phyloP scores from a whole-genome alignment of 2,329 filamentous ascomycete genomes.

The Periglandula ipomoeae region DNA sequence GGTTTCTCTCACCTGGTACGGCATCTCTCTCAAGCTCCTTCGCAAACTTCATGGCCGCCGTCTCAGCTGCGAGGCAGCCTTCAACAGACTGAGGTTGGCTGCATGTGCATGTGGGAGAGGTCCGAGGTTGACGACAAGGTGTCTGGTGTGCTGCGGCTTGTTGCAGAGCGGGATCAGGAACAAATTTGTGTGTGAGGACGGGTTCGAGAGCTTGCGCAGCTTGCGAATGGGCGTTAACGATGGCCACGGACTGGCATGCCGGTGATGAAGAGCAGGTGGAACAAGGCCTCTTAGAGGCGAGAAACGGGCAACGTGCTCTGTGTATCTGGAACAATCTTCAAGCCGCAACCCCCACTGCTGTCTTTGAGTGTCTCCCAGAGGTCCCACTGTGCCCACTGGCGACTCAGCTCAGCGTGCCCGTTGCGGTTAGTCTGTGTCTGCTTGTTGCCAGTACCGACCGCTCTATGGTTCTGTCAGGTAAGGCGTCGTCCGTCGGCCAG shows the following conservation, averaged over 20 bases:
- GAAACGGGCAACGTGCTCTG: slow-evolving; percentile 1
- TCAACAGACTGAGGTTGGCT: slow-evolving; percentile 2
- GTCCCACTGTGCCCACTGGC: too few species aligned
- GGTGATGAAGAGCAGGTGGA: slow-evolving; percentile 5
- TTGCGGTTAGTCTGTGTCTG: too few species aligned
- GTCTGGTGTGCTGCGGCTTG: background rate
- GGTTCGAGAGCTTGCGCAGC: too few species aligned
- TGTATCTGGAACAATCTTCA: background rate
- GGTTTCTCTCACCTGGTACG: slow-evolving; percentile 56
- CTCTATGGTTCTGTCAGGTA: too few species aligned
- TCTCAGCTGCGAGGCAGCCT: slow-evolving; percentile 8
- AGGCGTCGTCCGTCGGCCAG: too few species aligned
- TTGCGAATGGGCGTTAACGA: background rate
- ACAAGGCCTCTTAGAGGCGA: slow-evolving; percentile 5
- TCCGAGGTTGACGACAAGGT: background rate
- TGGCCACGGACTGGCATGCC: slow-evolving; percentile 7
- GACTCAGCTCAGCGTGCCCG: too few species aligned
- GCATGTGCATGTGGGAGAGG: slow-evolving; percentile 1
- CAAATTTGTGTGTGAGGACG: too few species aligned
- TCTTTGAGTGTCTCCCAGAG: background rate
- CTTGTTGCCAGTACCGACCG: too few species aligned
- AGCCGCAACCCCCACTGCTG: background rate
- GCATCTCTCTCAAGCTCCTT: slow-evolving; percentile 29
- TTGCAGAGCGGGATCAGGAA: background rate
- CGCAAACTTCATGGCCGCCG: slow-evolving; percentile 11